A percentile compares a stretch with the other conserved stretches of the same genome.
phyloP scores from a whole-genome alignment of 345 rosid species.

The Camelina neglecta region DNA sequence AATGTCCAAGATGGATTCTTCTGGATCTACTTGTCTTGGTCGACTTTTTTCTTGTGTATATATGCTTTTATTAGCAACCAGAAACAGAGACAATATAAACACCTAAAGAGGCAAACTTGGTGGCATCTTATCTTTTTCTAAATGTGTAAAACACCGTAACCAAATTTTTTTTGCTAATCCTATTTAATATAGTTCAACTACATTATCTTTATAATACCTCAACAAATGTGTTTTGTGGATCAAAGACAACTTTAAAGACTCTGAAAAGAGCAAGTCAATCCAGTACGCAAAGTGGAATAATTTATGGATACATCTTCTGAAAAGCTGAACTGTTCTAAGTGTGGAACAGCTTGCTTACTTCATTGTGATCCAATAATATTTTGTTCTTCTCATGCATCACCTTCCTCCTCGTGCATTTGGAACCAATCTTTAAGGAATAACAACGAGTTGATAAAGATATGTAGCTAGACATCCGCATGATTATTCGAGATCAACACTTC shows the following conservation, averaged over 20 bases:
- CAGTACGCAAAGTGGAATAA: neutral
- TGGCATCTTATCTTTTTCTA: constrained; percentile 5
- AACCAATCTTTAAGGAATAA: constrained; percentile 7
- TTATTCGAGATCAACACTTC: neutral
- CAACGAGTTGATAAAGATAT: neutral
- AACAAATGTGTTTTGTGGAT: too few species aligned
- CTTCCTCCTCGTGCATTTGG: neutral
- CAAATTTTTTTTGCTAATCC: neutral
- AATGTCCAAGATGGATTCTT: constrained; percentile 12
- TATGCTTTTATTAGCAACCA: constrained; percentile 9
- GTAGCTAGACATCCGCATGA: neutral
- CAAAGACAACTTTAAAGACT: neutral
- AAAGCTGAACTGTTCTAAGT: neutral
- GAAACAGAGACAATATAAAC: constrained; percentile 5
- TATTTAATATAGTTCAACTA: too few species aligned
- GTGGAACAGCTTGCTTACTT: constrained; percentile 4
- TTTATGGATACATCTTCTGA: neutral
- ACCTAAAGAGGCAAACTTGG: neutral
- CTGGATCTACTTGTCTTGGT: neutral
- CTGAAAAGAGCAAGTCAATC: neutral
- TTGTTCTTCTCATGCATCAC: neutral
- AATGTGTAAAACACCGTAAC: constrained; percentile 5
- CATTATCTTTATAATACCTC: too few species aligned
- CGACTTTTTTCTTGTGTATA: constrained; percentile 8
- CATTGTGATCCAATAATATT: neutral